These are phyloP conservation scores for Pleurotus pulmonarius DNA, from an alignment of 768 basidiomycete genomes.

Conservation along the genomic window DNA sequence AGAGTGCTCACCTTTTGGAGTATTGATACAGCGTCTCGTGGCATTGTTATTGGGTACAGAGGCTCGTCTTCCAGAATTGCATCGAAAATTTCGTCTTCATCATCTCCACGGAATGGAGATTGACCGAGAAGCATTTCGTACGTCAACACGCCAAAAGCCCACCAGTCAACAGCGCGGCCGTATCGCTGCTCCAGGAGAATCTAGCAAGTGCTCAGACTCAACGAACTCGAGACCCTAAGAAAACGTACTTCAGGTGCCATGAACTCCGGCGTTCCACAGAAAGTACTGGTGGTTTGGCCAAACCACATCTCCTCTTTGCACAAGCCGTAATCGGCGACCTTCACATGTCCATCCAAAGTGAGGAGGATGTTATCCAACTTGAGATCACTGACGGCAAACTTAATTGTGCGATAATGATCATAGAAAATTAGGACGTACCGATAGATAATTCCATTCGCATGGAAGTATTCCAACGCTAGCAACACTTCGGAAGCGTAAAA, in stretches of 20 bases:
- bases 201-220: constrained; percentile 33
- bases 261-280: constrained; percentile 99
- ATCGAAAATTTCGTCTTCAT: constrained; percentile 99
- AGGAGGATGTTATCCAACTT: constrained; percentile 98
- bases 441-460: constrained; percentile 98
- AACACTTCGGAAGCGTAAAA: constrained; percentile 98
- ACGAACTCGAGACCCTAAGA: background rate
- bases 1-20: constrained; percentile 72
- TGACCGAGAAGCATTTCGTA: constrained; percentile 99
- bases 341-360: constrained; percentile 96
- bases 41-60: constrained; percentile 99
- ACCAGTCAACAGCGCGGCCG: constrained; percentile 99
- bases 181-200: constrained; percentile 99
- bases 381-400: constrained; percentile 61
- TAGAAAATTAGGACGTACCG: constrained; percentile 49
- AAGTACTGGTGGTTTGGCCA: constrained; percentile 94
- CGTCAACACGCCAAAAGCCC: constrained; percentile 98
- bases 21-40: constrained; percentile 92
- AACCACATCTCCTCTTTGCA: constrained; percentile 99
- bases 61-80: constrained; percentile 98
- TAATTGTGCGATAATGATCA: background rate
- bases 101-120: constrained; percentile 98
- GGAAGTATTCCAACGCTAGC: constrained; percentile 96
- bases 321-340: constrained; percentile 97
- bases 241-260: constrained; percentile 94